A percentile compares a stretch with the other conserved stretches of the same genome.
Evolutionary conservation across 108 stramenopile species (phyloP).

Genomic region (Cylindrotheca closterium): DNA sequence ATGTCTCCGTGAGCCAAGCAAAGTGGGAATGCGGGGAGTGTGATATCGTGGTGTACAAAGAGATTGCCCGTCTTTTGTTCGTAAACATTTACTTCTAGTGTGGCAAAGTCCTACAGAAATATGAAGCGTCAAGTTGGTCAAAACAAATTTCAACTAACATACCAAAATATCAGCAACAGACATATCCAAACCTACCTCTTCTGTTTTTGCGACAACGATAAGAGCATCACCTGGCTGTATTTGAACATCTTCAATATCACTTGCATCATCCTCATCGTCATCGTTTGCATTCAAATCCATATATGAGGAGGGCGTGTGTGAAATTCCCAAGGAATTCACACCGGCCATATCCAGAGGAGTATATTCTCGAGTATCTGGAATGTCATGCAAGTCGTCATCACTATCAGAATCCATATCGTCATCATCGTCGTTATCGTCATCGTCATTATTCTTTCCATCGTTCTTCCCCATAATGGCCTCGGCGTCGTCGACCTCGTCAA

Average conservation of each 20-base stretch:
- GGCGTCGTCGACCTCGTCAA: constrained; percentile 23
- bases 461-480: constrained; percentile 17
- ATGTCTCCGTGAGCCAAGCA: constrained; percentile 83
- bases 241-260: constrained; percentile 77
- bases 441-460: constrained; percentile 23
- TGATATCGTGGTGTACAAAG: constrained; percentile 98
- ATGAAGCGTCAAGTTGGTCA: background rate
- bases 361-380: constrained; percentile 87
- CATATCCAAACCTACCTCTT: constrained; percentile 53
- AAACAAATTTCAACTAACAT: background rate
- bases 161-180: constrained; percentile 3
- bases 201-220: constrained; percentile 82
- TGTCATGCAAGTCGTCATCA: constrained; percentile 79
- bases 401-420: constrained; percentile 50
- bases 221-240: constrained; percentile 74
- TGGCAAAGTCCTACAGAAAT: constrained; percentile 74
- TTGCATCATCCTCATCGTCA: constrained; percentile 77
- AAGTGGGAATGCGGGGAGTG: constrained; percentile 95
- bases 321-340: constrained; percentile 74
- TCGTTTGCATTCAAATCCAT: constrained; percentile 30
- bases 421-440: constrained; percentile 12
- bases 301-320: constrained; percentile 36
- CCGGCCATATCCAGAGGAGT: constrained; percentile 80
- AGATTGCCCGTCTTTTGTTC: constrained; percentile 85
- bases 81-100: constrained; percentile 88